Evolutionary conservation across 805 yeast species (phyloP).

Genomic region (Ogataea salicorniae): DNA sequence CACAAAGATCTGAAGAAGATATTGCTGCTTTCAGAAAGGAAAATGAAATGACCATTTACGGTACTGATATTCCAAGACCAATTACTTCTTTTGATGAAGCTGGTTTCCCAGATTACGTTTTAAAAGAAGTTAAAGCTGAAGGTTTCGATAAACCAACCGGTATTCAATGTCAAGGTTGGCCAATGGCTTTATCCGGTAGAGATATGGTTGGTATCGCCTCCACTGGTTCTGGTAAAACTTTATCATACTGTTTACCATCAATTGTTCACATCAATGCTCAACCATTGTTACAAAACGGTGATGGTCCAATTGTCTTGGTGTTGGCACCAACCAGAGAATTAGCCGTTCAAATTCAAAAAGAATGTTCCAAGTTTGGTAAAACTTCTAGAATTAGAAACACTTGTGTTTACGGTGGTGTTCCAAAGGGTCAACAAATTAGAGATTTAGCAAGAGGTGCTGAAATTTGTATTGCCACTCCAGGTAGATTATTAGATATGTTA

Average conservation of each 20-base stretch:
- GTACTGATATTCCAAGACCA: slow-evolving; percentile 89
- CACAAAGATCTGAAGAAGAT: slow-evolving; percentile 69
- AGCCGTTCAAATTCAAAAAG: slow-evolving; percentile 95
- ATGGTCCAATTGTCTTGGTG: slow-evolving; percentile 94
- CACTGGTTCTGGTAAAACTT: slow-evolving; percentile 98
- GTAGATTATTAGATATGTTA: slow-evolving; percentile 96
- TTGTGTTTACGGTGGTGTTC: slow-evolving; percentile 99
- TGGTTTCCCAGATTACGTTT: slow-evolving; percentile 93
- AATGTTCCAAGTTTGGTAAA: slow-evolving; percentile 90
- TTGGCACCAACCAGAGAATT: slow-evolving; percentile 98
- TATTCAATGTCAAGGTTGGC: slow-evolving; percentile 99
- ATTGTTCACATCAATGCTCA: slow-evolving; percentile 98
- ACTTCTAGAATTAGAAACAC: slow-evolving; percentile 93
- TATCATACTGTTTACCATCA: slow-evolving; percentile 94
- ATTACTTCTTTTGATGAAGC: slow-evolving; percentile 92
- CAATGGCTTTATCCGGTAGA: slow-evolving; percentile 98
- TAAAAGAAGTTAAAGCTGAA: slow-evolving; percentile 80
- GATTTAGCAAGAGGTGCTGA: slow-evolving; percentile 94
- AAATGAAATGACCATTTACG: slow-evolving; percentile 80
- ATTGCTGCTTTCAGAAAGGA: slow-evolving; percentile 71
- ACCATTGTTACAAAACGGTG: slow-evolving; percentile 88
- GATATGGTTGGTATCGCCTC: slow-evolving; percentile 99
- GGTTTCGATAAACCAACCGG: slow-evolving; percentile 95
- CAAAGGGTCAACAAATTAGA: slow-evolving; percentile 96
- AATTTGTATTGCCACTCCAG: slow-evolving; percentile 96